Percentiles rank a stretch among this genome's conserved stretches.
phyloP scores from a whole-genome alignment of 306 rosid species.

The Albizia julibrissin region DNA sequence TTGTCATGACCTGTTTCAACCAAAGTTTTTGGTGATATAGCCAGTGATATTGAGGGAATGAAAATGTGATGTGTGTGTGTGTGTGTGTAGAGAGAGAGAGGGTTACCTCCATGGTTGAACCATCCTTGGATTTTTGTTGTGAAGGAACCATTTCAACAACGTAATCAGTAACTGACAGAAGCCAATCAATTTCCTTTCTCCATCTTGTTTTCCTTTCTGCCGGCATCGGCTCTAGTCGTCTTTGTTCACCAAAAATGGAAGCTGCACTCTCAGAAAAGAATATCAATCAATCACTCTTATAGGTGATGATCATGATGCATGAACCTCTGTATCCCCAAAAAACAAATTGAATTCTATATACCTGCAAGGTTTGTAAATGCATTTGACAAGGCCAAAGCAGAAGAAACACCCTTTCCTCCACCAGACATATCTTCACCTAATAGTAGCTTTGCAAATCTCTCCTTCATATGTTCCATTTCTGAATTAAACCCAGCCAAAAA shows the following conservation, averaged over 20 bases:
- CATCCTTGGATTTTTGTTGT: constrained; percentile 80
- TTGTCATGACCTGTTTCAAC: constrained; percentile 78
- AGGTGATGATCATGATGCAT: not conserved
- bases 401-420: constrained; percentile 97
- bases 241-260: constrained; percentile 90
- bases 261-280: constrained; percentile 58
- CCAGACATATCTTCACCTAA: constrained; percentile 99
- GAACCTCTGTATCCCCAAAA: not conserved
- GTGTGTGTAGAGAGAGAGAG: not conserved
- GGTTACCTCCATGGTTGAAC: constrained; percentile 83
- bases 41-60: not conserved
- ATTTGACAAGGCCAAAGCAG: constrained; percentile 97
- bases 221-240: constrained; percentile 84
- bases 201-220: constrained; percentile 76
- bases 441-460: constrained; percentile 86
- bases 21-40: constrained; percentile 30
- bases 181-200: constrained; percentile 91
- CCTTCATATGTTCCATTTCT: constrained; percentile 95
- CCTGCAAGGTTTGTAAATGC: constrained; percentile 98
- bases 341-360: constrained; percentile 24
- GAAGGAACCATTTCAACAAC: constrained; percentile 91
- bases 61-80: not conserved
- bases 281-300: constrained; percentile 20
- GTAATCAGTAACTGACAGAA: constrained; percentile 77
- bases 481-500: constrained; percentile 44